Conservation (phyloP, 441 rosid species). For the Lepidium campestre region DNA sequence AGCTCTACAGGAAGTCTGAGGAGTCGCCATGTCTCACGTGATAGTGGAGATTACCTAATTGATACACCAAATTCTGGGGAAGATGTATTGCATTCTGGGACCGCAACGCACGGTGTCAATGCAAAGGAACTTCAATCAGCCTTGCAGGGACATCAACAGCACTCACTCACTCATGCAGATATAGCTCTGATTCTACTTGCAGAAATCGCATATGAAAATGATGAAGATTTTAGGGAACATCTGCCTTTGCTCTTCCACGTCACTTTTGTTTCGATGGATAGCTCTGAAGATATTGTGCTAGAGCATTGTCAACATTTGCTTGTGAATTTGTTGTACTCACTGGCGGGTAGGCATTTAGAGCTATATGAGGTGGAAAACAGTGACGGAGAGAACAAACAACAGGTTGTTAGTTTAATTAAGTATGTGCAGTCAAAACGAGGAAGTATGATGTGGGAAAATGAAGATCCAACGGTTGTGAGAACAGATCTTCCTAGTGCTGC, state of each 20-base stretch:
- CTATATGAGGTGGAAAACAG: conserved; percentile 92
- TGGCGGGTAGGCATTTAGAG: conserved; percentile 98
- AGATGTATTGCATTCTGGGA: conserved; percentile 79
- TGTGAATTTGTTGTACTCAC: conserved; percentile 88
- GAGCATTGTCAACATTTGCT: conserved; percentile 99
- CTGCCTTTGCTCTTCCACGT: conserved; percentile 96
- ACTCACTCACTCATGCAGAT: conserved; percentile 96
- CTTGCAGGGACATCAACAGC: conserved; percentile 98
- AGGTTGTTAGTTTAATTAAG: conserved; percentile 93
- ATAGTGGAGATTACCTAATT: conserved; percentile 93
- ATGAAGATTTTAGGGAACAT: conserved; percentile 99
- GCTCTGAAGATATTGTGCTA: conserved; percentile 97
- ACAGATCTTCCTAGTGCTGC: conserved; percentile 98
- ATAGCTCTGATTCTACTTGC: conserved; percentile 95
- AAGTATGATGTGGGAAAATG: conserved; percentile 99
- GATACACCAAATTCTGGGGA: conserved; percentile 98
- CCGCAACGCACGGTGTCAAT: conserved; percentile 66
- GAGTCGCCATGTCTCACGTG: conserved; percentile 97
- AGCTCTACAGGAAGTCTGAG: conserved; percentile 95
- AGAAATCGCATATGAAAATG: conserved; percentile 97
- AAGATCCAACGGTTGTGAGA: conserved; percentile 85
- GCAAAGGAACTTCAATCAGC: conserved; percentile 98
- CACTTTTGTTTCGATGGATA: conserved; percentile 98
- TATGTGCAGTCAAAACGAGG: conserved; percentile 99
- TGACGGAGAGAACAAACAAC: conserved; percentile 97